Evolutionary conservation across 1,284 basidiomycete genomes (phyloP), one percentile per base, ranked within the genome.

Genomic region (Cystobasidium sp.): DNA sequence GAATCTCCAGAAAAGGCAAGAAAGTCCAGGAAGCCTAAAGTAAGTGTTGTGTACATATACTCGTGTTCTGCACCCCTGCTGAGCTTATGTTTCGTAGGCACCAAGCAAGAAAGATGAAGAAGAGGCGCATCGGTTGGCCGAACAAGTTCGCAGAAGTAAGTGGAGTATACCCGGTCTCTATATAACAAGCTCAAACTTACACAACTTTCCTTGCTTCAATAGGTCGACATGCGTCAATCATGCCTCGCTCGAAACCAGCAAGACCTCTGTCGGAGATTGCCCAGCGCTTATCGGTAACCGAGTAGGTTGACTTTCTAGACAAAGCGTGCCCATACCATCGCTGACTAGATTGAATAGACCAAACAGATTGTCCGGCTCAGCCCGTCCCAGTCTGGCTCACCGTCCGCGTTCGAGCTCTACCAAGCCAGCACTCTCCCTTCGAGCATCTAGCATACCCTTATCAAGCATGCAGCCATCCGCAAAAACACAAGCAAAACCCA

Each of bases 201-300:
- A 5, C 31, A 1, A 5, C 31, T 31, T 2, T 31, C 31, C 31
- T 31, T 31, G 31, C 31, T 31, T 31, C 31, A 5, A 18, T 49
- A 68, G 66, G 43, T 24, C 66, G 66, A n/a, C 53, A 59, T 41
- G 66, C 66, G 22, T 68, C 66, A 22, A 56, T 68, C 51, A 56
- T 59, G 61, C 49, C 58, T 47, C 69, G 69, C 43, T 71, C 69
- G 9, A 59, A 58, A 24, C 56, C 56, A 61, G 69, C 69, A 10
- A 62, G 69, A 55, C 69, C 69, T 44, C 69, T 71, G 18, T 71
- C 69, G 7, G 69, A 71, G 31, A 71, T 71, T 1, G 31, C 69
- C 18, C 56, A 59, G n/a, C 22, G 61, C 6, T 31, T 71, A 22
- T 46, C 43, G 31, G 61, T 31, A 6, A 20, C 24, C 2, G 59